Evolutionary conservation across 2,329 filamentous ascomycete genomes (phyloP), one percentile per base, ranked within the genome.

Genomic region (Aotearoamyces nothofagi): DNA sequence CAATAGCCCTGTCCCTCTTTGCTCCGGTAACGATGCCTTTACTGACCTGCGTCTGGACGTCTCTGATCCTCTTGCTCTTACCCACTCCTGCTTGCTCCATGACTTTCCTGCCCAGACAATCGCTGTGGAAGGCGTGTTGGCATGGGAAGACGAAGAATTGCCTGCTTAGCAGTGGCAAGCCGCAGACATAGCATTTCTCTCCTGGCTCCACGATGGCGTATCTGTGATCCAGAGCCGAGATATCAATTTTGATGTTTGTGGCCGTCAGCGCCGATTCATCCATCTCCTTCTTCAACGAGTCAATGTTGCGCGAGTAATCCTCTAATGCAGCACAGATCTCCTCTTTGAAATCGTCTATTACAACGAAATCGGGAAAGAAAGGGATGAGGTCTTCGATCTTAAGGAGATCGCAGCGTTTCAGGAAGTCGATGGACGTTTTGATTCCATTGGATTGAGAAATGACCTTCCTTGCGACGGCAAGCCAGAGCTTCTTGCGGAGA

Each of bases 81-180:
- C 72, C 77, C 29, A 76, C 61, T 0, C 83, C 82, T 2, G 78
- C 75, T 39, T 83, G 76, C 51, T 87, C 80, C 30, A 94, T 65
- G 1, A 96, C 83, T 47, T 78, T 79, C 44, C 72, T 76, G 0
- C 83, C 87, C 27, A 98, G 57, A 51, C 90, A 98, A 50, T 98
- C 90, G 23, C 81, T 87, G 53, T 98, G 90, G 47, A 98, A 98
- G 3, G 86, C 81, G 54, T 98, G 90, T 58, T 98, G 90, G 53
- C 90, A 98, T 0, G 90, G 90, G 41, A 98, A 98, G 11, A 98
- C 90, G 43, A 96, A 98, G 55, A 98, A 98, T 45, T 94, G 86
- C 30, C 86, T 61, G 46, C 80, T 86, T 10, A 98, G 63, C 30
- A 98, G 57, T 7, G 90, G 90, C 32, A 96, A 56, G 0, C 75